phyloP scores from a whole-genome alignment of 1,139 yeast species.

The Candida freyschussii region DNA sequence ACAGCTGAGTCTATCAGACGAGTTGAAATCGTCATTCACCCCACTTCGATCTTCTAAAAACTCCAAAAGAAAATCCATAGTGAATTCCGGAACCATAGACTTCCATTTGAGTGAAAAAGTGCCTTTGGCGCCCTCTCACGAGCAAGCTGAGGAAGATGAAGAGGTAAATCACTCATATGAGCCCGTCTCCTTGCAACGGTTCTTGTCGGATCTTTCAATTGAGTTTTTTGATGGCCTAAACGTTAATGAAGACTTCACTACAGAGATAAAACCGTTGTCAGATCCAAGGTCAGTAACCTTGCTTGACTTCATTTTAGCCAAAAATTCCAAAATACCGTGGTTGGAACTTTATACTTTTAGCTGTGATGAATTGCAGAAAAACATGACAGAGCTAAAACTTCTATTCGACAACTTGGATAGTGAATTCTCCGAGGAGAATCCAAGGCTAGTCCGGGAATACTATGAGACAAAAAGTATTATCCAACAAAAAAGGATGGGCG shows the following conservation, averaged over 20 bases:
- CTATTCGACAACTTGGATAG: constrained; percentile 44
- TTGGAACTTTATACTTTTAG: constrained; percentile 49
- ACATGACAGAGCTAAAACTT: constrained; percentile 43
- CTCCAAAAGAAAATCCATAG: constrained; percentile 12
- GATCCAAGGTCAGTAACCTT: constrained; percentile 8
- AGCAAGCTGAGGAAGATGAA: constrained; percentile 10
- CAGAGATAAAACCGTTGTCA: constrained; percentile 16
- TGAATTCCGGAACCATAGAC: constrained; percentile 16
- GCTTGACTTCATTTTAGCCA: constrained; percentile 23
- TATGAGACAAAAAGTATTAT: constrained; percentile 32
- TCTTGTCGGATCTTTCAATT: constrained; percentile 44
- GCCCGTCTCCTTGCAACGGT: constrained; percentile 39
- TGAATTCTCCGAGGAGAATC: constrained; percentile 44
- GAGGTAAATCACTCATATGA: constrained; percentile 13
- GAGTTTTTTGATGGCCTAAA: constrained; percentile 50
- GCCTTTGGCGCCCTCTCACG: constrained; percentile 23
- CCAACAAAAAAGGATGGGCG: constrained; percentile 37
- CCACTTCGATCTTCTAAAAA: constrained; percentile 20
- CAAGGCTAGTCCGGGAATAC: constrained; percentile 44
- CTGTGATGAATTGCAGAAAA: constrained; percentile 47
- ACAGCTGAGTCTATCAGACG: constrained; percentile 12
- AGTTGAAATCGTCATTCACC: constrained; percentile 19
- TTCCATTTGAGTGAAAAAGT: constrained; percentile 14
- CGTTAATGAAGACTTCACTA: constrained; percentile 31
- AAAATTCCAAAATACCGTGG: constrained; percentile 32